These are phyloP conservation scores for Hanseniaspora uvarum DNA, from an alignment of 1,139 yeast species.

Conservation along the genomic window DNA sequence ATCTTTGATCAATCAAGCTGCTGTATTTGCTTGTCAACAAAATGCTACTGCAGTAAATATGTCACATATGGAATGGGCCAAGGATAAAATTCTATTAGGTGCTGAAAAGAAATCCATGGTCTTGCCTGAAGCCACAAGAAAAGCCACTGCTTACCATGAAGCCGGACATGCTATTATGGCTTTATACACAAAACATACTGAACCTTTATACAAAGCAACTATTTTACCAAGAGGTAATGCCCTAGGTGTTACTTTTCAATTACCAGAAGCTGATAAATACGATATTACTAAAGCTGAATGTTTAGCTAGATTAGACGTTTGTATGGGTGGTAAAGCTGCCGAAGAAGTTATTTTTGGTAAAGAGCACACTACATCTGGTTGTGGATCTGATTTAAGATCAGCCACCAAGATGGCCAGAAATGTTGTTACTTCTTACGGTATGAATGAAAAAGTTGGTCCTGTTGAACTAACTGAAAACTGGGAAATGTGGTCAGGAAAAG, in stretches of 20 bases:
- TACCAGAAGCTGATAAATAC: constrained; percentile 97
- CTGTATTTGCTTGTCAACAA: constrained; percentile 87
- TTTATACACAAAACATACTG: constrained; percentile 88
- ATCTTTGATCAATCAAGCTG: constrained; percentile 95
- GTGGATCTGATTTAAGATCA: constrained; percentile 77
- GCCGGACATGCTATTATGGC: constrained; percentile 99
- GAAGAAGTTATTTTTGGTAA: constrained; percentile 87
- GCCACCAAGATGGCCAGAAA: constrained; percentile 93
- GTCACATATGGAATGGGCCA: constrained; percentile 97
- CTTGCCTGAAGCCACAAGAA: constrained; percentile 85
- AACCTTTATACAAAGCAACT: constrained; percentile 92
- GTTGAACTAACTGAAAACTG: constrained; percentile 77
- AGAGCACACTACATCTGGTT: constrained; percentile 88
- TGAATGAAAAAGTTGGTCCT: constrained; percentile 92
- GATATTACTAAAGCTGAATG: constrained; percentile 86
- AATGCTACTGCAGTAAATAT: constrained; percentile 84
- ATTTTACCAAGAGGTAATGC: constrained; percentile 95
- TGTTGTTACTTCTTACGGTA: constrained; percentile 94
- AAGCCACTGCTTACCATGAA: constrained; percentile 93
- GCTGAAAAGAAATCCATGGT: constrained; percentile 98
- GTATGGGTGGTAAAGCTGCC: constrained; percentile 98
- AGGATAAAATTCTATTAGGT: constrained; percentile 93
- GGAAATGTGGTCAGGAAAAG: constrained; percentile 86
- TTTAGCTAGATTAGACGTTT: constrained; percentile 83
- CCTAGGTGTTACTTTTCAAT: constrained; percentile 88